Percentiles rank a stretch among this genome's conserved stretches.
phyloP scores from a whole-genome alignment of 306 rosid species.

The Glycine latifolia region DNA sequence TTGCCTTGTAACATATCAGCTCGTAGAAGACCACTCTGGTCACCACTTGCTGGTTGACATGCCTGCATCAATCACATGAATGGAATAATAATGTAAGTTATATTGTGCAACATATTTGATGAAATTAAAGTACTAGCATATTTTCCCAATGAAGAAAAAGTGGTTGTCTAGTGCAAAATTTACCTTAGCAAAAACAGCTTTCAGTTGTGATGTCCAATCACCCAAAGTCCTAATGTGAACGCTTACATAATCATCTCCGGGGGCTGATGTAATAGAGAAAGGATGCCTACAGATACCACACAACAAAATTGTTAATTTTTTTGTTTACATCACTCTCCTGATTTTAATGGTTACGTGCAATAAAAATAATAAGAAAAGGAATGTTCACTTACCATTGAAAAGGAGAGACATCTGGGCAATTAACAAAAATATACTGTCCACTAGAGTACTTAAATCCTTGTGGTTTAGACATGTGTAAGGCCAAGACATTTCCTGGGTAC shows the following conservation, averaged over 20 bases:
- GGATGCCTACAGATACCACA: slow-evolving; percentile 70
- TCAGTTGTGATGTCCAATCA: slow-evolving; percentile 89
- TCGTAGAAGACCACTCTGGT: slow-evolving; percentile 32
- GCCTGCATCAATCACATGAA: slow-evolving; percentile 32
- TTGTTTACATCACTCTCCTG: not conserved
- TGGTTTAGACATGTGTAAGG: slow-evolving; percentile 85
- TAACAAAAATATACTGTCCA: slow-evolving; percentile 85
- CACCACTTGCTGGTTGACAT: slow-evolving; percentile 32
- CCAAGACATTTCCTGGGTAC: slow-evolving; percentile 93
- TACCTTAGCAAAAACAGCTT: slow-evolving; percentile 79
- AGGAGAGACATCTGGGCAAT: slow-evolving; percentile 80
- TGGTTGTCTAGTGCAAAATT: not conserved
- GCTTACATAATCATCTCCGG: slow-evolving; percentile 83
- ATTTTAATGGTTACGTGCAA: not conserved
- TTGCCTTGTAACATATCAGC: slow-evolving; percentile 29
- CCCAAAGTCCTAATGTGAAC: slow-evolving; percentile 87
- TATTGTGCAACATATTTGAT: not conserved
- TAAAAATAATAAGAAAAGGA: not conserved
- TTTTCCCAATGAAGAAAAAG: slow-evolving; percentile 4
- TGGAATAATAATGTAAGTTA: not conserved
- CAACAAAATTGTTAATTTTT: not conserved
- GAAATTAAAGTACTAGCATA: not conserved
- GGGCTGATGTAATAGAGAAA: slow-evolving; percentile 89
- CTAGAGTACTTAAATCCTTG: slow-evolving; percentile 85
- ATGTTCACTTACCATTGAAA: slow-evolving; percentile 70